Evolutionary conservation across 768 basidiomycete genomes (phyloP), one percentile per base, ranked within the genome.

Genomic region (Clavaria fumosa): DNA sequence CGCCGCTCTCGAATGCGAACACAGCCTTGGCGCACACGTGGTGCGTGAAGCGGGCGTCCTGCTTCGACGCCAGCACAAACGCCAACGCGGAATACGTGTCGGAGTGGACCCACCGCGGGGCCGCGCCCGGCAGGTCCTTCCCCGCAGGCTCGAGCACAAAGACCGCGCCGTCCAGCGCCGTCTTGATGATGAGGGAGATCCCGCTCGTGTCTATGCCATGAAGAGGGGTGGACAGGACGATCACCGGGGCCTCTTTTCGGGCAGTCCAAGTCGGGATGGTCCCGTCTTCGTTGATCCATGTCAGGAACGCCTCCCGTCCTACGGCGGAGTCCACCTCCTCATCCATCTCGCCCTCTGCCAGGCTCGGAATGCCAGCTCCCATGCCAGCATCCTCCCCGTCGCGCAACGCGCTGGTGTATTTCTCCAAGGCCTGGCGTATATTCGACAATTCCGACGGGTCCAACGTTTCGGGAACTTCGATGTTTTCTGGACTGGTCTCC

Each of bases 51-150:
- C 86, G 74, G 1, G 82, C 75, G 54, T 96, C 88, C 20, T 73
- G 76, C 53, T 96, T 96, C 9, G 85, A 88, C 6, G 88, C 88
- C 35, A 99, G 64, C 27, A 99, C 93, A 52, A 96, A 99, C 1
- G 88, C 71, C 18, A 99, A 68, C 0, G 90, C 93, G 14, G 82
- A 76, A 54, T 74, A 90, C 0, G 93, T 96, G n/a, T 74, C 66
- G 3, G 59, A 58, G 53, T 99, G 93, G 35, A 49, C 63, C 89
- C 84, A 93, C 21, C 41, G 43, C 5, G 67, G 59, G 40, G 46
- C 36, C 3, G 42, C 43, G 14, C 45, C 32, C n/a, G n/a, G n/a
- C n/a, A n/a, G n/a, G 14, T 42, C 46, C 32, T 11, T 53, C 22
- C 39, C 52, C 46, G 55, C 52, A 1, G 57, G 48, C 31, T 57